A percentile compares a stretch with the other conserved stretches of the same genome.
phyloP scores from a whole-genome alignment of 116 monocot species.

The Zostera marina region DNA sequence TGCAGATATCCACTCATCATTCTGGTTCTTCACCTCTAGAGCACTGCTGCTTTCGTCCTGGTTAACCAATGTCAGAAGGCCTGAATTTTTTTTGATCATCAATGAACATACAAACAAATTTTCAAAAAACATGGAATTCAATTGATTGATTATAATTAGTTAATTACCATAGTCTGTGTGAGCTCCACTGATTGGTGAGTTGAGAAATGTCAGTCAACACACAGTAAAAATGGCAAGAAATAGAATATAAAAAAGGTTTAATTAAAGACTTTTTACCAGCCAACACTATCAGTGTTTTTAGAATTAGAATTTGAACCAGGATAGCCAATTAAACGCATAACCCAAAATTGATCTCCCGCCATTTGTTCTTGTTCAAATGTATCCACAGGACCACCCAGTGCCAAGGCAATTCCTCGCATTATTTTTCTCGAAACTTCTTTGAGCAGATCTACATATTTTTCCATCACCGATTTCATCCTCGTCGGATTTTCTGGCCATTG shows the following conservation, averaged over 20 bases:
- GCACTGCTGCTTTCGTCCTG: slow-evolving; percentile 49
- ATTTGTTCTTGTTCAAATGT: slow-evolving; percentile 56
- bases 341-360: slow-evolving; percentile 83
- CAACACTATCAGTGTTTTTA: slow-evolving; percentile 27
- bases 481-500: slow-evolving; percentile 62
- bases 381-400: slow-evolving; percentile 46
- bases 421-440: slow-evolving; percentile 87
- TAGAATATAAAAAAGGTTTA: too few species aligned
- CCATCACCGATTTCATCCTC: slow-evolving; percentile 49
- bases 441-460: slow-evolving; percentile 43
- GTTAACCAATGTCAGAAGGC: slow-evolving; percentile 82
- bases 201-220: neutral
- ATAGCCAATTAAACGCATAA: slow-evolving; percentile 72
- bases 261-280: too few species aligned
- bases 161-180: slow-evolving; percentile 93
- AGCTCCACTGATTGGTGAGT: slow-evolving; percentile 44
- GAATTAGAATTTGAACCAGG: slow-evolving; percentile 46
- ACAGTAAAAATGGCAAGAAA: too few species aligned
- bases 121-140: too few species aligned
- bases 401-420: slow-evolving; percentile 86
- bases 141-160: too few species aligned
- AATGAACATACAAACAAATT: neutral
- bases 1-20: slow-evolving; percentile 77
- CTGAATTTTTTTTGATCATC: slow-evolving; percentile 10
- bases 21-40: slow-evolving; percentile 44